Base-by-base conservation (phyloP, 306 rosid genomes). In the Vigna nakashimae region DNA sequence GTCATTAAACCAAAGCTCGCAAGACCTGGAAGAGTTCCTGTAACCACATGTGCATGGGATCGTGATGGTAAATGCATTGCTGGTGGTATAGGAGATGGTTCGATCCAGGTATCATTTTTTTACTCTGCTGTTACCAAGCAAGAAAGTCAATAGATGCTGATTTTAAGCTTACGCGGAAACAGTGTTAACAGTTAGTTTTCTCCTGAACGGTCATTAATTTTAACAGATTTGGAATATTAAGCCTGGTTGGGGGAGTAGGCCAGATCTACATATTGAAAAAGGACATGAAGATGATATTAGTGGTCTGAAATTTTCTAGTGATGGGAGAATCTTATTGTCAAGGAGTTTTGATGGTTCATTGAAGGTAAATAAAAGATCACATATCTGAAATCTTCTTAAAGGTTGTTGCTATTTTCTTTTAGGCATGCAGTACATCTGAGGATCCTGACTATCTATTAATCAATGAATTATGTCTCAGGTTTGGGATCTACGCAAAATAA, bases 231-330 rank as follows among this genome's bases (percentile, higher is more conserved):
- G 97, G 97, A 90, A 69, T 82, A 85, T 92, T 71, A 94, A 94
- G 84, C 91, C 97, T 49, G 98, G 98, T 46, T 94, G 98, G 97
- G 98, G 97, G 76, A 94, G 98, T 82, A 82, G 98, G 75, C 98
- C 98, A 58, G 98, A 94, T 75, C 60, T 90, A 68, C 82, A 87
- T 15, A 62, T 90, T 77, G 91, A 86, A 50, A 91, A 87, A 55
- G 55, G 89, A 78, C 98, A 94, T 65, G 89, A 87, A 48, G 98
- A 94, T 55, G 95, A 92, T 50, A 88, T 94, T 68, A 84, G 95
- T 24, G 60, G 87, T 17, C 86, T 94, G 58, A 94, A 86, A 81
- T 94, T 94, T 86, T 94, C 98, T 72, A 80, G 85, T 36, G 97
- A 94, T 73, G 97, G 97, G 56, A 79, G 59, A 77, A 80, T 82